Evolutionary conservation across 176 grass and related monocot species (phyloP).

Genomic region (Avena sativa): DNA sequence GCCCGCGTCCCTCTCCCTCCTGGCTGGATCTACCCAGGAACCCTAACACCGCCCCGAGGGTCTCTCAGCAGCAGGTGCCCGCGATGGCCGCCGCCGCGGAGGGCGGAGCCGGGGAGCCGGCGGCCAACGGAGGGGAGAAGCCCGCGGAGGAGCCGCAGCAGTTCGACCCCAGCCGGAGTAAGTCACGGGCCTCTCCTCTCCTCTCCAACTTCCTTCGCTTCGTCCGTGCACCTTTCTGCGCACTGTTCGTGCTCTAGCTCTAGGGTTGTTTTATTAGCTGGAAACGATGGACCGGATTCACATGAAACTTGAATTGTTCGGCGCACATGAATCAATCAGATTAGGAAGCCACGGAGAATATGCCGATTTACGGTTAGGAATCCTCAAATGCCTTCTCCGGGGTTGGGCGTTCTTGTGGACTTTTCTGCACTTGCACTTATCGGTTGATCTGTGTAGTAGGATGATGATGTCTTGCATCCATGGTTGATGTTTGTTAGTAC

Average conservation of each 20-base stretch:
- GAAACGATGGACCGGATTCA: neutral
- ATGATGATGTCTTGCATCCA: too few relatives aligned
- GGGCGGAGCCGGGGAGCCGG: neutral
- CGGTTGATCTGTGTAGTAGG: too few relatives aligned
- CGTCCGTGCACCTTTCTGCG: neutral
- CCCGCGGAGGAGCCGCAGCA: neutral
- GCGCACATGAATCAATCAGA: neutral
- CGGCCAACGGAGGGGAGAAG: conserved; percentile 11
- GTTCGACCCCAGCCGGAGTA: conserved; percentile 35
- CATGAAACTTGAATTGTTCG: neutral
- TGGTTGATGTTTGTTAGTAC: too few relatives aligned
- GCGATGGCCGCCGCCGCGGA: neutral
- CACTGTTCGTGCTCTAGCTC: neutral
- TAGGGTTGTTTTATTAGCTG: too few relatives aligned
- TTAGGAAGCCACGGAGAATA: too few relatives aligned
- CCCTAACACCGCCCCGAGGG: neutral
- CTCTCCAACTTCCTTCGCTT: neutral
- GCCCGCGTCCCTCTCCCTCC: neutral
- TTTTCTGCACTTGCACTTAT: too few relatives aligned
- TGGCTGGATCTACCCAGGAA: neutral
- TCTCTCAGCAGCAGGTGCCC: neutral
- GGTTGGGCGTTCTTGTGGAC: too few relatives aligned
- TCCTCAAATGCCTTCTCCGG: too few relatives aligned
- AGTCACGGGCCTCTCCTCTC: neutral
- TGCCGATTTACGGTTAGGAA: too few relatives aligned